Evolutionary conservation across 1,139 yeast species (phyloP), one percentile per base, ranked within the genome.

Genomic region (Suhomyces maxii): DNA sequence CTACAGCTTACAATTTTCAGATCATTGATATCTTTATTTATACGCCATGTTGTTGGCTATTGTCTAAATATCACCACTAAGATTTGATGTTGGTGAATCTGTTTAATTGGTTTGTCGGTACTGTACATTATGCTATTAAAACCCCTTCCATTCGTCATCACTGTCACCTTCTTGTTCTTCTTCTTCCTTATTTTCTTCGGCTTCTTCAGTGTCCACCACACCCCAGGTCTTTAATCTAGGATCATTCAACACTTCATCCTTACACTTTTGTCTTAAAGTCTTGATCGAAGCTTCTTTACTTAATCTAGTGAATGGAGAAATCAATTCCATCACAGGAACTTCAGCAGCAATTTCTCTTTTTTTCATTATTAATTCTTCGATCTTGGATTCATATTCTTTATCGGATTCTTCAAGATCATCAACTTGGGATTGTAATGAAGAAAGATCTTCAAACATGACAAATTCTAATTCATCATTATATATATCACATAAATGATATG

Each of bases 401-500:
- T 61, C 66, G 8, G 58, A 57, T 31, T 58, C 63, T 13, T 65
- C 69, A 32, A 67, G 70, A 2, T 58, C 64, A 12, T 65, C 71
- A 30, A 68, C 70, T 26, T 73, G 77, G 18, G 74, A 80, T 30
- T 71, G 71, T 35, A 69, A 74, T 13, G 64, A 69, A 11, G 63
- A 61, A 40, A 72, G 58, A 6, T 69, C 77, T 37, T 71, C 80
- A 50, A 80, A 79, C 47, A 86, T 63, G 8, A 85, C 79, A 51
- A 77, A 76, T 58, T 86, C 96, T 53, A 93, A 71, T 66, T 93
- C 99, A 58, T 91, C 98, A 39, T 88, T 65, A 61, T 81, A 84
- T 13, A 93, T 82, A 68, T 93, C 99, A 54, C 88, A 78, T 45
- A 93, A 68, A 68, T 93, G 99, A 65, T 87, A 82, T 32, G 96